Conservation (phyloP, 2,329 filamentous ascomycete species). For the Botrytis aclada region DNA sequence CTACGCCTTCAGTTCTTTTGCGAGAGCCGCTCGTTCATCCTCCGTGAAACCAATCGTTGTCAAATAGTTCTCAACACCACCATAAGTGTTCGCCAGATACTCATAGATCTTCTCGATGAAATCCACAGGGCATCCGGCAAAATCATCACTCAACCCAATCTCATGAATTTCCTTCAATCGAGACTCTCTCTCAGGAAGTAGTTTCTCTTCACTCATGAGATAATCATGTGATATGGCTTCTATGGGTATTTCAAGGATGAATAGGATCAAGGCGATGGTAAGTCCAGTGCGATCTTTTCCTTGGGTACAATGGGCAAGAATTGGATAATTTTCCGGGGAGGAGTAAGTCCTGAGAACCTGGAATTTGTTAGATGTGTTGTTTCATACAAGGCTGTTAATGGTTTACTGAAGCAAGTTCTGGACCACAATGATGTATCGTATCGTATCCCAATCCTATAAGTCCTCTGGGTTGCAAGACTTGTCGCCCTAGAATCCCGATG, state of each 20-base stretch:
- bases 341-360: conserved; percentile 50
- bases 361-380: background rate
- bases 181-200: conserved; percentile 59
- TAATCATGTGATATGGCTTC: conserved; percentile 71
- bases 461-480: conserved; percentile 71
- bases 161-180: conserved; percentile 65
- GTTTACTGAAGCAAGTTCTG: conserved; percentile 20
- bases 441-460: conserved; percentile 67
- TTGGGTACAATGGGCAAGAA: conserved; percentile 80
- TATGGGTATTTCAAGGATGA: conserved; percentile 57
- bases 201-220: conserved; percentile 58
- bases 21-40: conserved; percentile 30
- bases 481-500: conserved; percentile 63
- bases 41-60: conserved; percentile 56
- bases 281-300: conserved; percentile 84
- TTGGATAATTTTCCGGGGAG: conserved; percentile 53
- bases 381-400: background rate
- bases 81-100: conserved; percentile 61
- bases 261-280: conserved; percentile 63
- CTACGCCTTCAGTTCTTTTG: background rate
- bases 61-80: conserved; percentile 65
- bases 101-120: conserved; percentile 59
- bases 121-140: conserved; percentile 61
- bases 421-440: conserved; percentile 64
- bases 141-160: conserved; percentile 72